A percentile compares a stretch with the other conserved stretches of the same genome.
Conservation (phyloP, 768 basidiomycete species). For the Sporobolomyces pararoseus region DNA sequence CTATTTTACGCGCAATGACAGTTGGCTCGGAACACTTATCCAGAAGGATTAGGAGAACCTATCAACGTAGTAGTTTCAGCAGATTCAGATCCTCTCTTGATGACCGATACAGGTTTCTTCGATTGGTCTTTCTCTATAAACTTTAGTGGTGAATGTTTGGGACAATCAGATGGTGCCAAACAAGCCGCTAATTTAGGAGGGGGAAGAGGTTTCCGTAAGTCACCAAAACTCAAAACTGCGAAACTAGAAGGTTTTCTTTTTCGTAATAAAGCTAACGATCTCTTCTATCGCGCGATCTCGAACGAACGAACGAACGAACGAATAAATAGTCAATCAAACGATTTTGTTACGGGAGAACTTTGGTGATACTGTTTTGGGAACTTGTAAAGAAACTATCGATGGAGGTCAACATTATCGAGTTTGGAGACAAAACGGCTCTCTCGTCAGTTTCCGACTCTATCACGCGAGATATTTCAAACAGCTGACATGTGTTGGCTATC, state of each 20-base stretch:
- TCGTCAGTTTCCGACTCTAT: conserved; percentile 42
- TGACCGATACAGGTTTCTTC: conserved; percentile 51
- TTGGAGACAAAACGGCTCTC: conserved; percentile 71
- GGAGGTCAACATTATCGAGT: conserved; percentile 51
- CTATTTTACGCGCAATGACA: not conserved
- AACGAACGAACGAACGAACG: too few species aligned
- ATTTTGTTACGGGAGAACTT: conserved; percentile 79
- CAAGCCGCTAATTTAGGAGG: conserved; percentile 73
- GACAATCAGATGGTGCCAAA: conserved; percentile 64
- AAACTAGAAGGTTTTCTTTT: not conserved
- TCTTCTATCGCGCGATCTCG: too few species aligned
- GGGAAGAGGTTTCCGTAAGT: conserved; percentile 12
- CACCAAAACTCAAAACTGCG: not conserved
- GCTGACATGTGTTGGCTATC: too few species aligned
- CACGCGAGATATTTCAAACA: not conserved
- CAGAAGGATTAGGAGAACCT: conserved; percentile 76
- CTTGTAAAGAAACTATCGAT: conserved; percentile 77
- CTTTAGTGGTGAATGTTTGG: conserved; percentile 74
- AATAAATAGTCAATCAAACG: conserved; percentile 65
- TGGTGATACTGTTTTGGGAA: conserved; percentile 71
- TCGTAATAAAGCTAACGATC: not conserved
- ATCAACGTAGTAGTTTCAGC: conserved; percentile 76
- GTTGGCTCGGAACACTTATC: conserved; percentile 54
- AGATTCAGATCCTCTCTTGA: conserved; percentile 66
- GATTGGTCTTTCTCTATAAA: conserved; percentile 61